Conservation (phyloP, 257 asterid species). For the Jasminum sambac region DNA sequence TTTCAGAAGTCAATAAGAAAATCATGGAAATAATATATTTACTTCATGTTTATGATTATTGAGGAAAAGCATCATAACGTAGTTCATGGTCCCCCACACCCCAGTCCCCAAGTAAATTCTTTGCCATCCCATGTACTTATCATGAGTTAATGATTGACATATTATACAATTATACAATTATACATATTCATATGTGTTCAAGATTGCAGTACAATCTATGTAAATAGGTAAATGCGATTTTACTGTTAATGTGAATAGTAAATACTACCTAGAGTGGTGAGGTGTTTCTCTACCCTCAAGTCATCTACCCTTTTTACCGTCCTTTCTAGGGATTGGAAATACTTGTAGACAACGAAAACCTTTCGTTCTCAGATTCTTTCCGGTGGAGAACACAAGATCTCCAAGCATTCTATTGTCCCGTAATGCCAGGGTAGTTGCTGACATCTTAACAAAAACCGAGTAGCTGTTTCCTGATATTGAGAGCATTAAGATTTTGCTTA, state of each 20-base stretch:
- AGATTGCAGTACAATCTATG: not conserved
- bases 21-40: too few relatives aligned
- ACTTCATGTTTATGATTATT: not conserved
- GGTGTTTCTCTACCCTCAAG: not conserved
- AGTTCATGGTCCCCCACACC: not conserved
- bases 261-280: not conserved
- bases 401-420: not conserved
- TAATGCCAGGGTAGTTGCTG: not conserved
- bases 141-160: not conserved
- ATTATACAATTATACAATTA: too few relatives aligned
- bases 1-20: too few relatives aligned
- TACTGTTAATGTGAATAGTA: too few relatives aligned
- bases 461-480: not conserved
- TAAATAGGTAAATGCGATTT: not conserved
- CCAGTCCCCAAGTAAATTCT: too few relatives aligned
- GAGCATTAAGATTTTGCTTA: not conserved
- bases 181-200: not conserved
- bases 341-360: too few relatives aligned
- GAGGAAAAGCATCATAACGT: not conserved
- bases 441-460: not conserved
- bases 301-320: too few relatives aligned
- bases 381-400: not conserved
- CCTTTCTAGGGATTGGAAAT: too few relatives aligned
- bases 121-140: not conserved
- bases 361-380: too few relatives aligned